These are phyloP conservation scores for Leishmania tarentolae DNA, from an alignment of 208 protist genomes.

Conservation along the genomic window DNA sequence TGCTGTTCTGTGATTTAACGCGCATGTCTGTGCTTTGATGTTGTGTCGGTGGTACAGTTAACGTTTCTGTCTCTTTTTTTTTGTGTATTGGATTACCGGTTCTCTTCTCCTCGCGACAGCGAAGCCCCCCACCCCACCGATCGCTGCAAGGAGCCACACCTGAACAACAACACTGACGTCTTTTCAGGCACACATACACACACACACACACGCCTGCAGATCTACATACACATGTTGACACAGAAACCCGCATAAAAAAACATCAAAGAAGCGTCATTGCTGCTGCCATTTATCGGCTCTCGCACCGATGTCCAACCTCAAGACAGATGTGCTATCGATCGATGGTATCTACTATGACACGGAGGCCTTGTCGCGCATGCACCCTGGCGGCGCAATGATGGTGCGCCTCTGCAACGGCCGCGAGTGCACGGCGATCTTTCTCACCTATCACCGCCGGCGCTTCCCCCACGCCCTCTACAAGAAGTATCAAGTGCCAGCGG, in stretches of 20 bases:
- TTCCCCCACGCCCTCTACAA: slow-evolving; percentile 77
- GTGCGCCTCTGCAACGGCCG: slow-evolving; percentile 75
- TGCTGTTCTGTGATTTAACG: too few relatives aligned
- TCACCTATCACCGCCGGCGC: slow-evolving; percentile 76
- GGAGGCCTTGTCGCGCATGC: slow-evolving; percentile 52
- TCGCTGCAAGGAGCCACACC: neutral
- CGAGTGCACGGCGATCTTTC: slow-evolving; percentile 71
- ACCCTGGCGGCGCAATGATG: slow-evolving; percentile 74
- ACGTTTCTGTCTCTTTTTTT: neutral
- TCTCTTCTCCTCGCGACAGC: neutral
- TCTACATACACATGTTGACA: neutral
- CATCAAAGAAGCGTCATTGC: neutral
- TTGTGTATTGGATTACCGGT: too few relatives aligned
- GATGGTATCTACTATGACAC: slow-evolving; percentile 86
- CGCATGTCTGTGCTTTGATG: neutral
- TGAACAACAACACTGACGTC: neutral
- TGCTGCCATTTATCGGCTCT: too few relatives aligned
- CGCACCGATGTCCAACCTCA: slow-evolving; percentile 10
- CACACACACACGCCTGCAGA: neutral
- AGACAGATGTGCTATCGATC: slow-evolving; percentile 66
- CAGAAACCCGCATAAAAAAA: neutral
- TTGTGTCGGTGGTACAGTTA: neutral
- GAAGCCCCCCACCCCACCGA: neutral
- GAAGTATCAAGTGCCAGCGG: slow-evolving; percentile 49
- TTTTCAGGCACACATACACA: neutral